Conservation (phyloP, 73 alveolate genomes). For the Tetrahymena elliotti region DNA sequence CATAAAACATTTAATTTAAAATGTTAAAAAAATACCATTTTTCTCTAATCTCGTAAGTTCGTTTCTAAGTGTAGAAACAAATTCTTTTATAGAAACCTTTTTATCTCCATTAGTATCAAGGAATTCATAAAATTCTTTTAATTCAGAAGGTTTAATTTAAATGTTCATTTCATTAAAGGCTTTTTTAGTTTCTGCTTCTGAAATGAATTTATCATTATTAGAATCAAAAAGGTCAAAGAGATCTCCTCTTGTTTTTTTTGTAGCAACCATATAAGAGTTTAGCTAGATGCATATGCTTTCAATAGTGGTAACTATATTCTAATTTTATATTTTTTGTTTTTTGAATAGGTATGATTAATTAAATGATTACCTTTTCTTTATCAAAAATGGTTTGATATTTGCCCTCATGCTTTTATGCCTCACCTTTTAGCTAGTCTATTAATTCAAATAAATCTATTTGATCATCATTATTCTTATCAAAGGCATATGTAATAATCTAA, state of each 20-base stretch:
- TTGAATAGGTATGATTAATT: not conserved
- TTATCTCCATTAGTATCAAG: not conserved
- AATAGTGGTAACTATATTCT: not conserved
- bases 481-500: not conserved
- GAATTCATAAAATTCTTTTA: not conserved
- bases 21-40: not conserved
- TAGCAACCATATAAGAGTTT: not conserved
- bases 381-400: not conserved
- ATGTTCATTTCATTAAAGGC: not conserved
- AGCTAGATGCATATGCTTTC: not conserved
- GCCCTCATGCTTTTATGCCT: not conserved
- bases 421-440: not conserved
- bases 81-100: not conserved
- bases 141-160: not conserved
- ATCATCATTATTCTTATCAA: not conserved
- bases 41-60: not conserved
- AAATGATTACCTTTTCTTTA: not conserved
- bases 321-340: not conserved
- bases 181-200: not conserved
- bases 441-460: not conserved
- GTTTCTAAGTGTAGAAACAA: not conserved
- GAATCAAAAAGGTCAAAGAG: not conserved
- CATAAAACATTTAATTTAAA: no score
- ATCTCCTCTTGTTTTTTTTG: not conserved
- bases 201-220: not conserved